Base-by-base conservation (phyloP, 2,329 filamentous ascomycete species). In the Thielaviopsis musarum region DNA sequence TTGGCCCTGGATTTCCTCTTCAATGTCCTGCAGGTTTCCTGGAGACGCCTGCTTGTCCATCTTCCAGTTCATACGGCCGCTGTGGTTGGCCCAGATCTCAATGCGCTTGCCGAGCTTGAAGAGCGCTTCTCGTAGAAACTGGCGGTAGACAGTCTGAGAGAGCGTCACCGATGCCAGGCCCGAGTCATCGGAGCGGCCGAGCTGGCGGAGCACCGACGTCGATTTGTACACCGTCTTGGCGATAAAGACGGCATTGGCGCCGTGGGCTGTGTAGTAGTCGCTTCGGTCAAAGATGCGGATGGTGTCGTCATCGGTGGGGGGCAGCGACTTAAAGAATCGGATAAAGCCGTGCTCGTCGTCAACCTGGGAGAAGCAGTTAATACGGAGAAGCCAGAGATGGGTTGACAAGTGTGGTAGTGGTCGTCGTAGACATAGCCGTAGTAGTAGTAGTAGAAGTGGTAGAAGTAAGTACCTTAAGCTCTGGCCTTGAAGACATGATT, bases 261-360 rank as follows among this genome's bases (percentile, higher is more conserved):
- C 88, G 67, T 95, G 89, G n/a, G 91, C 87, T 5, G 91, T 95
- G 70, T 96, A 96, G 80, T 85, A 98, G 69, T 98, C 93, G 41
- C 88, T 87, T 64, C 93, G 83, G 67, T 97, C 91, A 69, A 97
- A 97, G 62, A 98, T 85, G 58, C 93, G 85, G 58, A 98, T 79
- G 0, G 88, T 91, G 59, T 87, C 85, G 48, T 83, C 79, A 65
- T 83, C 81, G 58, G 83, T 82, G 15, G 75, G 67, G 5, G 89
- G 83, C 2, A 98, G 78, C n/a, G 84, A 85, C 66, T 91, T 91
- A 77, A 94, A 98, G 74, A 90, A 95, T 66, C 85, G 88, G 74
- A 97, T 96, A 77, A 98, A 98, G 65, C 91, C 90, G 68, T 85
- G 84, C 75, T 98, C 93, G 69, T 98, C 93, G 68, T 98, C 94